Base-by-base conservation (phyloP, 2,329 filamentous ascomycete species). In the Cytospora piceae region DNA sequence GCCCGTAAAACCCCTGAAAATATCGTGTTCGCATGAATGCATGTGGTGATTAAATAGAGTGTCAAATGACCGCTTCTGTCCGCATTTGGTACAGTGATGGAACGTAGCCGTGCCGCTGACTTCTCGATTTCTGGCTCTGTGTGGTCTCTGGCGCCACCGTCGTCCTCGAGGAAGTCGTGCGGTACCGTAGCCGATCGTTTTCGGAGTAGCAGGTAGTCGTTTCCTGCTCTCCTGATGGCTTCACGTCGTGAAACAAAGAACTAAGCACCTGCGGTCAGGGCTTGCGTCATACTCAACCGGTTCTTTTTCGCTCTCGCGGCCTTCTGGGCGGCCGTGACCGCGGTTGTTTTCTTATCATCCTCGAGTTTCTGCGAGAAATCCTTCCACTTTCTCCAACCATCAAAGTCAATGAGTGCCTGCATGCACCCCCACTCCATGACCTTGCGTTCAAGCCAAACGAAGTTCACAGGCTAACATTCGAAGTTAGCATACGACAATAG, bases 401-500 rank as follows among this genome's bases (percentile, higher is more conserved):
- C 94, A 75, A 95, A 98, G 80, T 99, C 95, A 73, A 99, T 98
- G 29, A 99, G 85, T 12, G 95, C 95, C 81, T 98, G 95, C 95
- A 99, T 99, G 81, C 95, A 98, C 64, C 95, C 95, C 95, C 95
- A 99, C 82, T 99, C 95, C 80, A 96, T 97, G 71, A 98, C 94
- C 77, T 99, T 99, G 65, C 94, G 88, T 77, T 97, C 93, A 31
- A 99, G 86, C 94, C 94, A 99, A 67, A 96, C 91, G 74, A 97
- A 97, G 76, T 96, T 96, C 71, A 99, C 94, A 24, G 95, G 95
- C 92, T 97, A 74, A 53, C 57, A 14, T 37, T 4, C 51, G 17
- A 12, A 2, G 56, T 74, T 63, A 73, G 70, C 53, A 60, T 22
- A 65, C 22, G 58, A 58, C n/a, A 58, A 56, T 67, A 37, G 9